Base-by-base conservation (phyloP, 176 grass and related monocot species). In the Bonia amplexicaulis region DNA sequence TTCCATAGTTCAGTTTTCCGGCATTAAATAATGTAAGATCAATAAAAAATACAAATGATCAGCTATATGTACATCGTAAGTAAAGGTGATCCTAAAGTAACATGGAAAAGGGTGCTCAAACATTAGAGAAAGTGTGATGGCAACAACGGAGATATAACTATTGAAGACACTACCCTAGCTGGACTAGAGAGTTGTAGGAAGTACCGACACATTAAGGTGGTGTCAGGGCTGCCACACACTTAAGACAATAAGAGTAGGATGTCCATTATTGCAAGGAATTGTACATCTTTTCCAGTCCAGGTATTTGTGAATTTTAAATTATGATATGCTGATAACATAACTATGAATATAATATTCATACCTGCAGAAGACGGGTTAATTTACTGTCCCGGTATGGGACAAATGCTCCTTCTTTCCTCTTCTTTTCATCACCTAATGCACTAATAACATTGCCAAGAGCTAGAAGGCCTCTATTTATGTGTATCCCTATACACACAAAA, bases 361-460 rank as follows among this genome's bases (percentile, higher is more conserved):
- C 94, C 85, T 97, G 94, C 69, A 97, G 86, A 27, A 97, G 82
- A 13, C 94, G 89, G 52, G 94, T 97, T 77, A 97, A 79, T 40
- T 93, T 97, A 66, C 94, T 97, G 85, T 97, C 88, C 17, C 93
- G 79, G 17, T 97, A 97, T 15, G 91, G 86, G 6, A 97, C 91
- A 84, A 89, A 90, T 42, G 88, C 94, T 42, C 94, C 94, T 73
- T 97, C 94, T 88, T 96, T 96, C 46, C 94, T 60, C 84, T 92
- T 95, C 77, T 86, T 96, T 53, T 96, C 94, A 83, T 96, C 94
- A 6, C 91, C 91, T 78, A 97, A 79, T 62, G 94, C 91, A 74
- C 91, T 97, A 71, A 97, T 97, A 13, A 93, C 91, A 74, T 97
- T 97, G 31, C 94, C 91, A 87, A 97, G 91, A 84, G 94, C 85